Evolutionary conservation across 441 rosid genomes (phyloP).

Genomic region (Aquilaria agallochum): DNA sequence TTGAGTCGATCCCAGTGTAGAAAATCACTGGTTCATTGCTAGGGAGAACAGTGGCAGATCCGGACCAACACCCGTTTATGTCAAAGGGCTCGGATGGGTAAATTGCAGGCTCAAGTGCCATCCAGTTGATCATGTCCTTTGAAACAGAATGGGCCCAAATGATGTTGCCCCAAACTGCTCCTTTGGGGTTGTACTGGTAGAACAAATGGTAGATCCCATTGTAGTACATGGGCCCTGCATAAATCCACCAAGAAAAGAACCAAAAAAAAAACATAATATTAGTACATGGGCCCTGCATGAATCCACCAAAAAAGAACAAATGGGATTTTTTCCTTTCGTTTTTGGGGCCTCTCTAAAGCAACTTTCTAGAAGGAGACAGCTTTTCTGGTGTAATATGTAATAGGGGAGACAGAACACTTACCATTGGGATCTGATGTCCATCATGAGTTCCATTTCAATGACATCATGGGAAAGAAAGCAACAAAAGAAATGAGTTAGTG

Average conservation of each 20-base stretch:
- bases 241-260: too few species aligned
- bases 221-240: slow-evolving; percentile 64
- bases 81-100: slow-evolving; percentile 72
- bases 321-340: too few species aligned
- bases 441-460: background rate
- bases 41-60: slow-evolving; percentile 70
- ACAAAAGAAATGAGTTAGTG: slow-evolving; percentile 1
- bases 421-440: slow-evolving; percentile 68
- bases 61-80: slow-evolving; percentile 82
- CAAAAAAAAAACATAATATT: too few species aligned
- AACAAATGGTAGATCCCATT: slow-evolving; percentile 80
- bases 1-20: slow-evolving; percentile 63
- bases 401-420: slow-evolving; percentile 17
- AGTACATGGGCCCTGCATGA: background rate
- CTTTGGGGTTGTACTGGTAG: slow-evolving; percentile 86
- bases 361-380: too few species aligned
- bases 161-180: slow-evolving; percentile 90
- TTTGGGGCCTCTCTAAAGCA: too few species aligned
- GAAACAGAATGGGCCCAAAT: slow-evolving; percentile 97
- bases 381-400: too few species aligned
- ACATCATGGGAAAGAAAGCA: background rate
- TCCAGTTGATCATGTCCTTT: slow-evolving; percentile 75
- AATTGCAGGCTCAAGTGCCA: slow-evolving; percentile 59
- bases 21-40: slow-evolving; percentile 50
- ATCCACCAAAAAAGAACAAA: background rate